phyloP scores from a whole-genome alignment of 495 filamentous ascomycete species.

The Aspergillus homomorphus region DNA sequence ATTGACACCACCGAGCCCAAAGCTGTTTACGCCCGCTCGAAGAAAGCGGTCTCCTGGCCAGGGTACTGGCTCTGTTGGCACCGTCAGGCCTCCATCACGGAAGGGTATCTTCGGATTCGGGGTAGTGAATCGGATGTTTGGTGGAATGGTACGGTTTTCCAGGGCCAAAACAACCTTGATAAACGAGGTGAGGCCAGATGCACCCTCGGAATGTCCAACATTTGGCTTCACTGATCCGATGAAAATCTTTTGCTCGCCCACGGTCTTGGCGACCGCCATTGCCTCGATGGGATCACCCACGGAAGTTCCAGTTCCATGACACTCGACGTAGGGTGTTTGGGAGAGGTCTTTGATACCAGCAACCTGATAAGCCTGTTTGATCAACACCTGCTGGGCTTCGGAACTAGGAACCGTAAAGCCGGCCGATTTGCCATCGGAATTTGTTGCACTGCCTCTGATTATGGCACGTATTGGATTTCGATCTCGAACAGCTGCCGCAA shows the following conservation, averaged over 20 bases:
- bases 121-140: conserved; percentile 40
- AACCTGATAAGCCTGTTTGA: conserved; percentile 31
- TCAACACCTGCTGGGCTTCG: conserved; percentile 29
- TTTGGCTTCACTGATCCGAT: conserved; percentile 39
- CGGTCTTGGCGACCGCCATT: conserved; percentile 45
- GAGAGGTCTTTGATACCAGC: conserved; percentile 27
- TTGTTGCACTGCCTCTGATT: conserved; percentile 31
- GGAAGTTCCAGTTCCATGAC: conserved; percentile 32
- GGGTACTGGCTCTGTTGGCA: conserved; percentile 24
- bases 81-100: conserved; percentile 4
- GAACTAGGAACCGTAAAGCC: conserved; percentile 29
- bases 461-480: conserved; percentile 38
- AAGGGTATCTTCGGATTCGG: conserved; percentile 24
- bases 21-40: conserved; percentile 31
- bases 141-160: conserved; percentile 46
- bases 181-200: conserved; percentile 53
- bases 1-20: conserved; percentile 35
- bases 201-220: conserved; percentile 51
- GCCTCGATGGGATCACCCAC: conserved; percentile 45
- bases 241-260: conserved; percentile 11
- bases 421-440: conserved; percentile 30
- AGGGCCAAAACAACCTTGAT: conserved; percentile 57
- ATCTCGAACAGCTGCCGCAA: conserved; percentile 30
- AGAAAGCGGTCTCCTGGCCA: conserved; percentile 24
- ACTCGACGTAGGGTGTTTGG: conserved; percentile 28